A percentile compares a stretch with the other conserved stretches of the same genome.
Evolutionary conservation across 805 yeast species (phyloP).

Genomic region (Wickerhamiella occidentalis): DNA sequence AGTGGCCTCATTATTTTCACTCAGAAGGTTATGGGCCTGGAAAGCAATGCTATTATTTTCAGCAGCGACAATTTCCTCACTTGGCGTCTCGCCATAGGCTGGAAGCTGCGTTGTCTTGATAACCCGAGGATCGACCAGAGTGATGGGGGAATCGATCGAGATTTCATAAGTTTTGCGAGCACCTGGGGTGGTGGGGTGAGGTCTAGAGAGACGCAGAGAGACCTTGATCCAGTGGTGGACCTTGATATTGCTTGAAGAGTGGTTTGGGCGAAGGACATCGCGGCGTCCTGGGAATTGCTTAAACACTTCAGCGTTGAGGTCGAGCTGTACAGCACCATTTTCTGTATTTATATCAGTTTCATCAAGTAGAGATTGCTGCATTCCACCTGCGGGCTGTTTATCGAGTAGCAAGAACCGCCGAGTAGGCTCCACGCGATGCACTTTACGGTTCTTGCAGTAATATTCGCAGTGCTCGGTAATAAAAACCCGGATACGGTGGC

Average conservation of each 20-base stretch:
- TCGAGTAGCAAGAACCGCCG: slow-evolving; percentile 71
- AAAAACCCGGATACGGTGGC: slow-evolving; percentile 77
- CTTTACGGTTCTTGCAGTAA: slow-evolving; percentile 71
- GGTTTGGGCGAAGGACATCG: slow-evolving; percentile 65
- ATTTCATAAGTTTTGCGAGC: slow-evolving; percentile 89
- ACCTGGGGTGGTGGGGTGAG: slow-evolving; percentile 35
- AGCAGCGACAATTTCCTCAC: slow-evolving; percentile 22
- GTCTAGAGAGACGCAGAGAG: slow-evolving; percentile 62
- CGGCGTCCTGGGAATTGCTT: slow-evolving; percentile 44
- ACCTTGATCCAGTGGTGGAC: slow-evolving; percentile 94
- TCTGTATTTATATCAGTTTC: slow-evolving; percentile 15
- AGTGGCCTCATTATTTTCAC: slow-evolving; percentile 34
- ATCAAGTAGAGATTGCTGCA: slow-evolving; percentile 23
- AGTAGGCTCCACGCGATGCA: slow-evolving; percentile 85
- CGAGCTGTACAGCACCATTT: slow-evolving; percentile 51
- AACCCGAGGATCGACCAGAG: slow-evolving; percentile 56
- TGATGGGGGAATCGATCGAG: slow-evolving; percentile 89
- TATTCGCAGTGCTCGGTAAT: slow-evolving; percentile 85
- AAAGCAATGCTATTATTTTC: slow-evolving; percentile 10
- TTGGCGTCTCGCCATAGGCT: slow-evolving; percentile 21
- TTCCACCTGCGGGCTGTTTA: slow-evolving; percentile 33
- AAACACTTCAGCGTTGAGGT: slow-evolving; percentile 79
- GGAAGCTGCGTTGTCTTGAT: slow-evolving; percentile 29
- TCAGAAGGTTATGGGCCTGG: slow-evolving; percentile 11
- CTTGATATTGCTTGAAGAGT: slow-evolving; percentile 66